These are phyloP conservation scores for Phoma sp. DNA, from an alignment of 2,329 filamentous ascomycete species.

Conservation along the genomic window DNA sequence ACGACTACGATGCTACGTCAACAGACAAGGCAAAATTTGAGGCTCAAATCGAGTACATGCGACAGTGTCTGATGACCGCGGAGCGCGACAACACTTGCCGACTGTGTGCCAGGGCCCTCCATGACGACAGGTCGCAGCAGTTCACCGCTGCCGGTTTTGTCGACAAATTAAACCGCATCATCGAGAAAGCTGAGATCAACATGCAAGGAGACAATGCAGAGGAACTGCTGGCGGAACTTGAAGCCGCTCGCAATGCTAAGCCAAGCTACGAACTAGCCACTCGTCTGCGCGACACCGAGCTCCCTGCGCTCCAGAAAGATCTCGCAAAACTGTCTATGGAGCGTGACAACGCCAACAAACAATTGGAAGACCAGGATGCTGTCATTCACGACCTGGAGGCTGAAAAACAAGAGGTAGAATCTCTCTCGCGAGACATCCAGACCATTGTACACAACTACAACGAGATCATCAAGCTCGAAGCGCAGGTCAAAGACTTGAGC, in stretches of 20 bases:
- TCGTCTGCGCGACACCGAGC: slow-evolving; percentile 70
- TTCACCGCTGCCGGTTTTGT: slow-evolving; percentile 62
- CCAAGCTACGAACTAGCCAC: slow-evolving; percentile 76
- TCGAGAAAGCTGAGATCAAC: slow-evolving; percentile 59
- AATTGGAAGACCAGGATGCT: slow-evolving; percentile 69
- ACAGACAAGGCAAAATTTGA: slow-evolving; percentile 74
- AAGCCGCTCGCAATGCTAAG: slow-evolving; percentile 61
- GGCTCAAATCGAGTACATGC: slow-evolving; percentile 74
- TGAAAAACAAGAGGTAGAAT: slow-evolving; percentile 75
- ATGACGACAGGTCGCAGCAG: slow-evolving; percentile 61
- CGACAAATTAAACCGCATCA: slow-evolving; percentile 67
- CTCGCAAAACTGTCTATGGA: slow-evolving; percentile 58
- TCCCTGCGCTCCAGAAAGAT: slow-evolving; percentile 72
- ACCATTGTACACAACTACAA: slow-evolving; percentile 75
- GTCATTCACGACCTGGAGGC: slow-evolving; percentile 67
- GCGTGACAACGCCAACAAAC: slow-evolving; percentile 47
- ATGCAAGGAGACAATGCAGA: slow-evolving; percentile 68
- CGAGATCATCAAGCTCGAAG: slow-evolving; percentile 74
- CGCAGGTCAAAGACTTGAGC: slow-evolving; percentile 75
- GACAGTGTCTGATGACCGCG: slow-evolving; percentile 69
- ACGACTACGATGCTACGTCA: slow-evolving; percentile 58
- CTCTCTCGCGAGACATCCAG: slow-evolving; percentile 75
- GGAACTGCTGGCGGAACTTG: slow-evolving; percentile 65
- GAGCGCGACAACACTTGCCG: slow-evolving; percentile 75
- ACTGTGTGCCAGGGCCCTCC: slow-evolving; percentile 75